Conservation (phyloP, 352 stramenopile genomes). For the Phytopythium vexans region DNA sequence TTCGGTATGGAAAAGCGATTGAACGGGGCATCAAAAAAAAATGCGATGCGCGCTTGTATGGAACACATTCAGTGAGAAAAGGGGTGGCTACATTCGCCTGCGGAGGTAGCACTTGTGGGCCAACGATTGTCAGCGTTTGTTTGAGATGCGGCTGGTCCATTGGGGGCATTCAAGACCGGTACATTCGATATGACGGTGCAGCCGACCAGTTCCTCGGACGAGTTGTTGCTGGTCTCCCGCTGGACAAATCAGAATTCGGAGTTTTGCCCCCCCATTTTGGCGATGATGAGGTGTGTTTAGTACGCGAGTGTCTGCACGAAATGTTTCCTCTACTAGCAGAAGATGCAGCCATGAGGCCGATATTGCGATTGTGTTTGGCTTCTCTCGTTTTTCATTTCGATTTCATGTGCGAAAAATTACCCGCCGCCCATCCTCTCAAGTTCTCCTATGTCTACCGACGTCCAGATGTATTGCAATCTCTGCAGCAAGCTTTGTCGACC, state of each 20-base stretch:
- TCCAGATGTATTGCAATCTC: no score
- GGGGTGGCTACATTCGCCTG: slow-evolving; percentile 13
- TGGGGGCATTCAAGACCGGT: slow-evolving; percentile 10
- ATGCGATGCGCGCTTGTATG: no score
- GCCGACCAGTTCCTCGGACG: slow-evolving; percentile 12
- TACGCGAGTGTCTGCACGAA: background rate
- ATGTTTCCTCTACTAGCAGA: slow-evolving; percentile 10
- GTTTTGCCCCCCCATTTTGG: slow-evolving; percentile 8
- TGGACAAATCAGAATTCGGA: slow-evolving; percentile 6
- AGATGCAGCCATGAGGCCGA: background rate
- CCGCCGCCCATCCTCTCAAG: background rate
- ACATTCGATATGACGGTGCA: slow-evolving; percentile 14
- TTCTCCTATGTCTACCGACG: slow-evolving; percentile 1
- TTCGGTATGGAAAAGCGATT: no score
- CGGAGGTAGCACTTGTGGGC: slow-evolving; percentile 10
- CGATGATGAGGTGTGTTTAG: background rate
- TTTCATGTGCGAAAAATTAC: background rate
- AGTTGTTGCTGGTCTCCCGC: slow-evolving; percentile 7
- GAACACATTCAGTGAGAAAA: slow-evolving; percentile 16
- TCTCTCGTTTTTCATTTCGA: slow-evolving; percentile 3
- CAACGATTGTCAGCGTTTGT: slow-evolving; percentile 13
- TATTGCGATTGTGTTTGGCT: slow-evolving; percentile 8
- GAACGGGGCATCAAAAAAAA: no score
- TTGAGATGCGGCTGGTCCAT: slow-evolving; percentile 11
- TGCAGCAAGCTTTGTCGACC: no score